Base-by-base conservation (phyloP, 108 stramenopile species). In the Skeletonema grethae region DNA sequence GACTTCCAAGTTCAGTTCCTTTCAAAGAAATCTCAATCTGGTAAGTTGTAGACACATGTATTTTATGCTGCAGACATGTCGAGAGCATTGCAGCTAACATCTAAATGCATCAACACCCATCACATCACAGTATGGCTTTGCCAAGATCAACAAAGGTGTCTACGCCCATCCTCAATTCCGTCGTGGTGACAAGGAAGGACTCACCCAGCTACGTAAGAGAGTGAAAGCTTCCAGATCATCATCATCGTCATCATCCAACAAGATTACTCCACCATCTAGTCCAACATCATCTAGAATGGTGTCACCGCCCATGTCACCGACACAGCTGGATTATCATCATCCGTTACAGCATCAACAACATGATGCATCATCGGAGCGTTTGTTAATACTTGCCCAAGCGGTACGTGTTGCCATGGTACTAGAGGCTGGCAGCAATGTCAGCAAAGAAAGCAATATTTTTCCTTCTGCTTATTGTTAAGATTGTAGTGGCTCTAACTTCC, bases 11-110 rank as follows among this genome's bases (percentile, higher is more conserved):
- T 95, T 88, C 78, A 91, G 93, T 53, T 92, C 91, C 39, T 96
- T 97, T 67, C 95, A 96, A 71, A 76, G 97, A 68, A 96, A 97
- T 77, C 75, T 97, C 8, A 97, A 97, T 69, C 65, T 93, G 87
- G 91, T 90, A 86, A 82, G 89, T 81, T 35, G 8, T 57, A 7
- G 16, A n/a, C 56, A 5, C 28, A 57, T 57, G 7, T 24, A 9
- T 7, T 8, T 43, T n/a, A n/a, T 43, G 41, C 41, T n/a, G n/a
- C n/a, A n/a, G 3, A 5, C 10, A 43, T 43, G 41, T 43, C 41
- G 22, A 63, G 43, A 63, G 57, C 57, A 67, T 61, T 62, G 28
- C 24, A 36, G 57, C 29, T 30, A 34, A 20, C 29, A 18, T 30
- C 2, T 18, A 16, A 57, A 6, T 69, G 28, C 32, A 5, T 35